Evolutionary conservation across 2,329 filamentous ascomycete species (phyloP), one percentile per base, ranked within the genome.

Genomic region (Aureobasidium sp.): DNA sequence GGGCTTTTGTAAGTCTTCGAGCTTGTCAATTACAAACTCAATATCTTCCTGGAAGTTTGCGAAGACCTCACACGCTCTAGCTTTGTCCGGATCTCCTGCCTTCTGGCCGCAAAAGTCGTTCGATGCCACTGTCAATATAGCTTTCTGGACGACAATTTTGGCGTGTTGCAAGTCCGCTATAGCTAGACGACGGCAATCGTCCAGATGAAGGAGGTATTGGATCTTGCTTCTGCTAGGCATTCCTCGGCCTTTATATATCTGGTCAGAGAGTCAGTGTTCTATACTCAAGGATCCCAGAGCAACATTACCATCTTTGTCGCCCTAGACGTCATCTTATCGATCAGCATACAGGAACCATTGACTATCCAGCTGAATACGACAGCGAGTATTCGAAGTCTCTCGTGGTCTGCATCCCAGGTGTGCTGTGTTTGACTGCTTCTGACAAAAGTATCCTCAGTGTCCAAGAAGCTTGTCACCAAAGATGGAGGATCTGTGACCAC

Each of bases 121-220:
- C 23, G 33, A 18, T 2, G n/a, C 15, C 15, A 42, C 36, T 6
- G 53, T 56, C 23, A 13, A 42, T 20, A 8, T 27, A 10, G 53
- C 36, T 40, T 10, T 15, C 2, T 29, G 23, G 25, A 25, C 36
- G 10, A 42, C 16, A 7, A 36, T 42, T 10, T 29, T 42, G 36
- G n/a, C 23, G n/a, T 56, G 36, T 18, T 38, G 4, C 25, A 60
- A 20, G 43, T 60, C 43, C n/a, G 18, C 23, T 3, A 62, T 62
- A 3, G 45, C 45, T 8, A 45, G 45, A 15, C 43, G 29, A 6
- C 58, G 58, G 10, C 58, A 62, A 51, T 62, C 58, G 5, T 62
- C 58, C 23, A 62, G n/a, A 31, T 51, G 58, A 15, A 62, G 11
- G 11, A 62, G 45, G 16, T 62, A 62, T 31, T 62, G 58, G 4